Evolutionary conservation across 345 rosid species (phyloP), one percentile per base, ranked within the genome.

Genomic region (Populus alba): DNA sequence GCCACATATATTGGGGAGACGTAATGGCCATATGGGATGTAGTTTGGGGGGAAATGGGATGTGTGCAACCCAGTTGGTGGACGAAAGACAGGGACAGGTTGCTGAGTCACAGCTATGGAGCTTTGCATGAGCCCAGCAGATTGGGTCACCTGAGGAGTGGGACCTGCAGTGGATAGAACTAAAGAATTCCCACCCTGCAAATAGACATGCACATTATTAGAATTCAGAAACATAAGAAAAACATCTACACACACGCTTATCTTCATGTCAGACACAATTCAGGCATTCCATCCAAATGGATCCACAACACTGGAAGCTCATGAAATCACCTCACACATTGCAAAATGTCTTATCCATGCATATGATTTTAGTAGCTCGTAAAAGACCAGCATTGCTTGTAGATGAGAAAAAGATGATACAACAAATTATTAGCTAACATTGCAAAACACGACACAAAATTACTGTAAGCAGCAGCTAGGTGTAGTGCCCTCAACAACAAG

Each of bases 51-150:
- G 83, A 86, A 95, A 85, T 88, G 97, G 25, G 98, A 81, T 78
- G 92, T 74, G 66, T 93, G 98, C 86, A 95, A 82, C 76, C 95
- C 95, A 35, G 97, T 76, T 31, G 98, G 94, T n/a, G 98, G 89
- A 18, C 97, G 93, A 79, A 90, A 95, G 51, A 91, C 92, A 41
- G 95, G 93, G 53, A 91, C 85, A 82, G 92, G 92, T 80, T 92
- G 98, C 83, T 95, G 98, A 71, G 91, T 86, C 79, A 85, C 87
- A 70, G 97, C 77, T 41, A 94, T 72, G 77, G 98, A 92, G 84
- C 90, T 93, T 79, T 93, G 98, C 95, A 90, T 86, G 66, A 84
- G 80, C 68, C 95, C 98, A 77, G 91, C 84, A 39, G 97, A 90
- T 78, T 95, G 98, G 79, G 97, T 95, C 76, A 75, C 91, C 71